Evolutionary conservation across 495 filamentous ascomycete species (phyloP).

Genomic region (Xylaria grammica): DNA sequence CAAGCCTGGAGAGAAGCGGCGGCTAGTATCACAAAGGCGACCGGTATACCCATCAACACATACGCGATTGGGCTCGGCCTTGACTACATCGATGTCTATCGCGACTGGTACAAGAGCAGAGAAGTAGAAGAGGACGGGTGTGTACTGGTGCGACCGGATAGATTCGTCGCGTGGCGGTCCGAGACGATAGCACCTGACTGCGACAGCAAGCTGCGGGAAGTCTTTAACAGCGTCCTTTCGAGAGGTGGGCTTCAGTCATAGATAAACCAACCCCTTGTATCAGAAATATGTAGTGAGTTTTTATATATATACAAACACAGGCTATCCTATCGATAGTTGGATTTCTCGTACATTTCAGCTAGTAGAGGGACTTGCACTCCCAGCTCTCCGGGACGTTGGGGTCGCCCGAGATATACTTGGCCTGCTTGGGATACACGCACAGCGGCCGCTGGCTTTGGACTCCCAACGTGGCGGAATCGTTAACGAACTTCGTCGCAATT

Average conservation of each 20-base stretch:
- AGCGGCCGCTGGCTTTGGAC: slow-evolving; percentile 49
- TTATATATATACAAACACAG: neutral
- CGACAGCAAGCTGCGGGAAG: slow-evolving; percentile 32
- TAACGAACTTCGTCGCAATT: slow-evolving; percentile 47
- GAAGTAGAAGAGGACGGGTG: slow-evolving; percentile 59
- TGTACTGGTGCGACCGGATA: slow-evolving; percentile 55
- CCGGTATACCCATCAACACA: slow-evolving; percentile 46
- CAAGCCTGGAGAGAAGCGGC: slow-evolving; percentile 57
- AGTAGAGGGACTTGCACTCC: slow-evolving; percentile 30
- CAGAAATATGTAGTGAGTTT: neutral
- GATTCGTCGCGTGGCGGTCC: slow-evolving; percentile 52
- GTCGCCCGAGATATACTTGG: slow-evolving; percentile 26
- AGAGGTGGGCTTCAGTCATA: slow-evolving; percentile 14
- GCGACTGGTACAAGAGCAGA: slow-evolving; percentile 52
- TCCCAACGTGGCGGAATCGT: slow-evolving; percentile 34
- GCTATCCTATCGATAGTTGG: neutral
- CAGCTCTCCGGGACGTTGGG: slow-evolving; percentile 23
- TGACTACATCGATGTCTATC: slow-evolving; percentile 60
- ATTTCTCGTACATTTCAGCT: neutral
- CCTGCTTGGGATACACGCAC: slow-evolving; percentile 50
- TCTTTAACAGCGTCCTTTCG: slow-evolving; percentile 31
- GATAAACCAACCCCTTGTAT: neutral
- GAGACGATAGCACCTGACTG: slow-evolving; percentile 30
- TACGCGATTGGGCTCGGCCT: slow-evolving; percentile 54
- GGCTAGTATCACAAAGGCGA: slow-evolving; percentile 27